Conservation (phyloP, 805 yeast species). For the Yarrowia alimentaria region DNA sequence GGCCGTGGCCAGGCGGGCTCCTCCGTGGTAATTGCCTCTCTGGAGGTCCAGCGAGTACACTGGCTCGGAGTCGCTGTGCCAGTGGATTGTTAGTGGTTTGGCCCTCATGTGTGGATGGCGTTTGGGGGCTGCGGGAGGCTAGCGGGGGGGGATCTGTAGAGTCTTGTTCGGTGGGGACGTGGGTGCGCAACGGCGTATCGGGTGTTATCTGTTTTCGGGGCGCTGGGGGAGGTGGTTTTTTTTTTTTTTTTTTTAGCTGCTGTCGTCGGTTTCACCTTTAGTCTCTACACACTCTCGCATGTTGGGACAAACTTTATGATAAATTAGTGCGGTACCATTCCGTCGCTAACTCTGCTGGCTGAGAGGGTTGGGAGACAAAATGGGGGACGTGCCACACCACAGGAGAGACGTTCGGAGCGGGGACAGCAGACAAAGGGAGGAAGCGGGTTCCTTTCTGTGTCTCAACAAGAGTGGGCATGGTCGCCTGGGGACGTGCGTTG, state of each 20-base stretch:
- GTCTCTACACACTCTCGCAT: constrained; percentile 18
- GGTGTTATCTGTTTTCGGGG: background rate
- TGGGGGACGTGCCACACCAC: too few species aligned
- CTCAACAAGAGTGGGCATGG: too few species aligned
- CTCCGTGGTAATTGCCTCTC: constrained; percentile 32
- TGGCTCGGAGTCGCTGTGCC: constrained; percentile 47
- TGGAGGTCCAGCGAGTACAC: constrained; percentile 44
- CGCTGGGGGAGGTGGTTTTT: constrained; percentile 3
- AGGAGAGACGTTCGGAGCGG: too few species aligned
- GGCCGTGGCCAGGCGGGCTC: constrained; percentile 69
- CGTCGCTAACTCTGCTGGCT: too few species aligned
- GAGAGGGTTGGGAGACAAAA: too few species aligned
- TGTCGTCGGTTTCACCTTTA: constrained; percentile 26
- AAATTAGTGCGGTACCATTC: too few species aligned
- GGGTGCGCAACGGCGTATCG: too few species aligned
- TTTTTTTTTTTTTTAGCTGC: constrained; percentile 16
- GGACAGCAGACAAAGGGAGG: too few species aligned
- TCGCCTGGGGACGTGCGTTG: too few species aligned
- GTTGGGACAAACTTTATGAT: constrained; percentile 23
- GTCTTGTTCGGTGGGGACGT: too few species aligned
- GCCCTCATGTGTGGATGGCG: constrained; percentile 37
- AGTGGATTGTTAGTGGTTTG: constrained; percentile 42
- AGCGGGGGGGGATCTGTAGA: too few species aligned
- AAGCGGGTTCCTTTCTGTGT: too few species aligned
- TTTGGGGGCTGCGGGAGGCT: background rate